Evolutionary conservation across 495 filamentous ascomycete species (phyloP).

Genomic region (Jackrogersella multiformis): DNA sequence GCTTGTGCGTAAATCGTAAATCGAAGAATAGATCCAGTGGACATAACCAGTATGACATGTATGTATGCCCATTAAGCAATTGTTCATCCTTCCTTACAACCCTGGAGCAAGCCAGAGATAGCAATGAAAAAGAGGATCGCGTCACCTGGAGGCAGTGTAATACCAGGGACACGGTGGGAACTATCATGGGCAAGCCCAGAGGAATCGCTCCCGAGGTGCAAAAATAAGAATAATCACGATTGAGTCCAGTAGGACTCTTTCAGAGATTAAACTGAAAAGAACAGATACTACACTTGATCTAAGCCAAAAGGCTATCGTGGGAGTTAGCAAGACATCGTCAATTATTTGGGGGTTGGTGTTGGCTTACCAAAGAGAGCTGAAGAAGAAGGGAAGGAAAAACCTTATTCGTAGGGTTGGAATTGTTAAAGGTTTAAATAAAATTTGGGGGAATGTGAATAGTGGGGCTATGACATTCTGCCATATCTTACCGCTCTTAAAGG

Average conservation of each 20-base stretch:
- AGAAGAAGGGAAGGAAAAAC: constrained; percentile 31
- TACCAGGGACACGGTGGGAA: constrained; percentile 45
- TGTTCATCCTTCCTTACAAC: constrained; percentile 30
- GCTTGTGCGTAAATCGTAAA: too few relatives aligned
- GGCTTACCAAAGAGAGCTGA: constrained; percentile 44
- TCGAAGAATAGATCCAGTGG: too few relatives aligned
- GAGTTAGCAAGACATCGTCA: constrained; percentile 8
- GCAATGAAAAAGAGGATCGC: constrained; percentile 42
- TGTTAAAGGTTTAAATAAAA: neutral
- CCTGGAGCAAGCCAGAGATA: constrained; percentile 30
- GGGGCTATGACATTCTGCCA: constrained; percentile 18
- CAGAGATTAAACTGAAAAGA: constrained; percentile 96
- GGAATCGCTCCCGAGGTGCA: constrained; percentile 58
- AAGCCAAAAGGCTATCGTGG: constrained; percentile 70
- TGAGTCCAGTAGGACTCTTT: constrained; percentile 50
- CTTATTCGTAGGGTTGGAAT: neutral
- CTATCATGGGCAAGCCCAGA: constrained; percentile 78
- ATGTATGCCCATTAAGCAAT: too few relatives aligned
- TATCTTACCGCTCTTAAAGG: neutral
- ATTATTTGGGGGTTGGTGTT: neutral
- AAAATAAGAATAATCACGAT: constrained; percentile 77
- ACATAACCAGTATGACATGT: too few relatives aligned
- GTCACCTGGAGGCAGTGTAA: constrained; percentile 46
- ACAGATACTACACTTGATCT: constrained; percentile 99
- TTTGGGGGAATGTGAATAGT: neutral